phyloP scores from a whole-genome alignment of 768 basidiomycete species.

The Mycena venus region DNA sequence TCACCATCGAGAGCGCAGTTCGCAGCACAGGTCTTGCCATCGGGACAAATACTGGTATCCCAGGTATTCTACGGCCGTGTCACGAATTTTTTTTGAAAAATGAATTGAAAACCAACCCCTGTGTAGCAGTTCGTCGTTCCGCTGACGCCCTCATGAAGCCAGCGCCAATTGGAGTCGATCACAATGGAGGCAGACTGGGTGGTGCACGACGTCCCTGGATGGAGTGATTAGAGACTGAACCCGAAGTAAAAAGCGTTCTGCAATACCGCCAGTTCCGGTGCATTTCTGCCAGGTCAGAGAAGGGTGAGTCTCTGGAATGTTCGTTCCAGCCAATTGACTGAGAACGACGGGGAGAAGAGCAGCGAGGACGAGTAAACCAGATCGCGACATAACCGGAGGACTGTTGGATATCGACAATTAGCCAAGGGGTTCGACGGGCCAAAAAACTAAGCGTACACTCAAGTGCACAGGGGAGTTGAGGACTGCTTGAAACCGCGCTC shows the following conservation, averaged over 20 bases:
- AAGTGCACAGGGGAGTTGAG: not conserved
- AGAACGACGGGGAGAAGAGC: constrained; percentile 42
- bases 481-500: not conserved
- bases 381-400: constrained; percentile 7
- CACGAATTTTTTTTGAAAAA: too few species aligned
- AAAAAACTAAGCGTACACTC: not conserved
- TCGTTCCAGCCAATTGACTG: constrained; percentile 61
- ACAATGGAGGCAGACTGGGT: constrained; percentile 26
- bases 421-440: too few species aligned
- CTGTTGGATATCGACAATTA: too few species aligned
- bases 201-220: constrained; percentile 39
- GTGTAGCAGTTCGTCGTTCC: constrained; percentile 61
- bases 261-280: constrained; percentile 45
- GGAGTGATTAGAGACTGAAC: not conserved
- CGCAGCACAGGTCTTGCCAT: not conserved
- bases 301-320: constrained; percentile 60
- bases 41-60: not conserved
- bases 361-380: constrained; percentile 19
- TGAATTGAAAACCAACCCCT: constrained; percentile 40
- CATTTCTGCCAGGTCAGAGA: constrained; percentile 55
- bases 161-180: constrained; percentile 29
- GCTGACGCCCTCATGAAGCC: constrained; percentile 51
- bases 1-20: not conserved
- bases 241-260: not conserved
- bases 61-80: not conserved